These are phyloP conservation scores for Sporothrix phasma DNA, from an alignment of 2,329 filamentous ascomycete species.

Conservation along the genomic window DNA sequence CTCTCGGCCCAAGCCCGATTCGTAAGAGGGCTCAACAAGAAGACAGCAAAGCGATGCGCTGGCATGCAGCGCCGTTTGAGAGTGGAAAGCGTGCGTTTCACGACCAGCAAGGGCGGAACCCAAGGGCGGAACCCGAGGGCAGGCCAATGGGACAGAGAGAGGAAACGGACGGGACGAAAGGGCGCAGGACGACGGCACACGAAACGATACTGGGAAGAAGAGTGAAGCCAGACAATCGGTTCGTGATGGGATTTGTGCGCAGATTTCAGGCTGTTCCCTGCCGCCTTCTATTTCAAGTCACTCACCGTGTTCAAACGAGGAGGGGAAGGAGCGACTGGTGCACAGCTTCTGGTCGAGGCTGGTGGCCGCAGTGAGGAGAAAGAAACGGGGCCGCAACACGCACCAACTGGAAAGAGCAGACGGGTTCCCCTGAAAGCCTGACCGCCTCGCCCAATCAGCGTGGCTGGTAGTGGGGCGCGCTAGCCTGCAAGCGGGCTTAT, in stretches of 20 bases:
- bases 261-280: neutral
- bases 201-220: neutral
- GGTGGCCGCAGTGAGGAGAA: slow-evolving; percentile 13
- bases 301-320: neutral
- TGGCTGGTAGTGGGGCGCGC: neutral
- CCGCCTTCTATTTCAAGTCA: neutral
- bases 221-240: neutral
- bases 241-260: neutral
- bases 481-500: neutral
- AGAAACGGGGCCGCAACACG: neutral
- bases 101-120: neutral
- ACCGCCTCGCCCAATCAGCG: neutral
- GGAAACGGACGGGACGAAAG: neutral
- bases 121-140: too few species aligned
- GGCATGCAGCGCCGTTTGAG: slow-evolving; percentile 6
- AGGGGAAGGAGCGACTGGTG: neutral
- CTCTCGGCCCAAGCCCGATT: neutral
- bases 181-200: neutral
- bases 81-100: neutral
- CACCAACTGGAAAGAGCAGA: neutral
- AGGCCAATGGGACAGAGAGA: too few species aligned
- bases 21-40: neutral
- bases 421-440: neutral
- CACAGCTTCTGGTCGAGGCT: neutral
- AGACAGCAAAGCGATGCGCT: neutral